A percentile compares a stretch with the other conserved stretches of the same genome.
phyloP scores from a whole-genome alignment of 225 moss, liverwort and hornwort genomes.

The Lunularia cruciata region DNA sequence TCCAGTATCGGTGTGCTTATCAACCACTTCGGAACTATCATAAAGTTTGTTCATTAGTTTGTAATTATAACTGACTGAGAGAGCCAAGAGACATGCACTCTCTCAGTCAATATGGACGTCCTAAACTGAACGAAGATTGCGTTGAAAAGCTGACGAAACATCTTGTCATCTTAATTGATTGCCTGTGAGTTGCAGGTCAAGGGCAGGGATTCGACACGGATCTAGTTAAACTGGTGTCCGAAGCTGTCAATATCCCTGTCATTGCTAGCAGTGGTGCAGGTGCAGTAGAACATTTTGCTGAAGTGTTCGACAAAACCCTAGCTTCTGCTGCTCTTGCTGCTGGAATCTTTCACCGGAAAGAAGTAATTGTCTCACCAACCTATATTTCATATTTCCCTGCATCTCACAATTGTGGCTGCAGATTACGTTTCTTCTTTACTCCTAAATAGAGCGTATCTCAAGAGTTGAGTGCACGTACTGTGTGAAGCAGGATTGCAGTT shows the following conservation, averaged over 20 bases:
- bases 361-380: too few species aligned
- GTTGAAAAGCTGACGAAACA: neutral
- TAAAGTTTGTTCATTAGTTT: too few species aligned
- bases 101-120: too few species aligned
- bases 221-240: conserved; percentile 78
- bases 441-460: neutral
- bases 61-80: too few species aligned
- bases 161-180: neutral
- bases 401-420: neutral
- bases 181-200: conserved; percentile 53
- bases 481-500: neutral
- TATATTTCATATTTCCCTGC: neutral
- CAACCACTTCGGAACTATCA: too few species aligned
- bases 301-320: conserved; percentile 72
- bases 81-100: too few species aligned
- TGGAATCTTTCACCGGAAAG: conserved; percentile 91
- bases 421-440: neutral
- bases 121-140: too few species aligned
- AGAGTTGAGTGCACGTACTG: neutral
- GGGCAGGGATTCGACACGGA: conserved; percentile 88
- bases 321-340: conserved; percentile 97
- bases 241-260: conserved; percentile 86
- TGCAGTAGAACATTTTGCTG: conserved; percentile 77
- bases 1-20: too few species aligned
- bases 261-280: conserved; percentile 99